These are phyloP conservation scores for Pseudisothecium myosuroides DNA, from an alignment of 225 moss, liverwort and hornwort genomes.

Conservation along the genomic window DNA sequence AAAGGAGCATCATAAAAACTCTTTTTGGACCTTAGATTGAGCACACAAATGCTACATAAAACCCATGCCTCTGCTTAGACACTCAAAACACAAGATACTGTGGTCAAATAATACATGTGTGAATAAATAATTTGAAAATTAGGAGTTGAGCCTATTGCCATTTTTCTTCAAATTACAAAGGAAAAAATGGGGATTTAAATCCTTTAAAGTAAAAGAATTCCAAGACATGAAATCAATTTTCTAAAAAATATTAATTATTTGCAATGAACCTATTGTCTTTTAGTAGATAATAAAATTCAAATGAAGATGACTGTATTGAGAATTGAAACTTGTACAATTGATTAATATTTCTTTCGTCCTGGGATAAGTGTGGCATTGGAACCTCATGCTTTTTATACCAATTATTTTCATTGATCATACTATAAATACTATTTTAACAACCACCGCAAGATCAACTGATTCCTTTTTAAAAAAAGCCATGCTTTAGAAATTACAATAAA, in stretches of 20 bases:
- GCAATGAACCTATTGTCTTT: neutral
- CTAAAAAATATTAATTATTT: neutral
- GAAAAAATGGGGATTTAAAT: neutral
- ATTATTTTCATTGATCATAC: neutral
- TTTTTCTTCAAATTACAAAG: neutral
- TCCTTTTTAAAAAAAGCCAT: neutral
- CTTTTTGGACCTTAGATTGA: neutral
- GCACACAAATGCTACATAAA: neutral
- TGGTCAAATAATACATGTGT: neutral
- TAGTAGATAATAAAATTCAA: neutral
- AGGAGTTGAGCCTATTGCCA: neutral
- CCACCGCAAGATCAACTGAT: neutral
- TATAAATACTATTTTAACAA: neutral
- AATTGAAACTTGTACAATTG: no score
- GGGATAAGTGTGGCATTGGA: neutral
- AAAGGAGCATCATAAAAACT: neutral
- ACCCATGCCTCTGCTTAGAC: neutral
- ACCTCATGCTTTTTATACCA: no score
- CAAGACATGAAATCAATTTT: neutral
- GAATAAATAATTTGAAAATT: neutral
- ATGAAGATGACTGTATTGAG: neutral
- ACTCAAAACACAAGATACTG: neutral
- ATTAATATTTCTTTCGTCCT: rapidly evolving
- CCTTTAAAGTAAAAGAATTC: neutral
- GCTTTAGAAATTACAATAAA: neutral